Percentiles rank a stretch among this genome's conserved stretches.
These are phyloP conservation scores for Eleusine indica DNA, from an alignment of 176 grass and related monocot genomes.

Conservation along the genomic window DNA sequence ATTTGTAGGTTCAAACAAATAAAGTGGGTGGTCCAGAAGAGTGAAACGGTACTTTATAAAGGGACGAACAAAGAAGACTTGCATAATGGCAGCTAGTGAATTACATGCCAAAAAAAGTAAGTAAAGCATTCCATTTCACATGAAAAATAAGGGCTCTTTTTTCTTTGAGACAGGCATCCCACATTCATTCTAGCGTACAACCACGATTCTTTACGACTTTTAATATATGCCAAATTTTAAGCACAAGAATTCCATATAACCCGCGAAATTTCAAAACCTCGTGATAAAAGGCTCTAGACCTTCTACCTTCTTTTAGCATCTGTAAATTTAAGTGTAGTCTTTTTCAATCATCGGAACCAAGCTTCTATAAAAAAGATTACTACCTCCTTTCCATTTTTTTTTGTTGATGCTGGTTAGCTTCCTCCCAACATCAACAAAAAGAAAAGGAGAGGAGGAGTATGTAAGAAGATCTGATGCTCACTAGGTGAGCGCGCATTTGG, in stretches of 20 bases:
- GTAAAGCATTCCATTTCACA: background rate
- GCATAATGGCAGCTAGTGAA: background rate
- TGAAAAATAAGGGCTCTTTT: background rate
- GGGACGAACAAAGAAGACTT: background rate
- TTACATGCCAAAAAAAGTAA: background rate
- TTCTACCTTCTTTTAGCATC: too few species aligned
- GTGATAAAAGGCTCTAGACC: too few species aligned
- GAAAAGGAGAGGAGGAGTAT: background rate
- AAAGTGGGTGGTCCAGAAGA: background rate
- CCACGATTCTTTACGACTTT: background rate
- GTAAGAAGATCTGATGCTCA: background rate
- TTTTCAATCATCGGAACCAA: too few species aligned
- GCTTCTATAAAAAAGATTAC: too few species aligned
- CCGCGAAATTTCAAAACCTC: background rate
- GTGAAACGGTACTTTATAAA: too few species aligned
- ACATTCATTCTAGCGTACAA: background rate
- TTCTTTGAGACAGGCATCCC: background rate
- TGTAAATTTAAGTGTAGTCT: too few species aligned
- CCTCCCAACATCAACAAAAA: too few species aligned
- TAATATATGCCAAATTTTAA: background rate
- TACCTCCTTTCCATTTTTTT: too few species aligned
- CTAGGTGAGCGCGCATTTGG: background rate
- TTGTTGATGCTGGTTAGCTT: too few species aligned
- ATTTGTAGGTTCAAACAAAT: background rate
- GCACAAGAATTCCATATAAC: background rate